Conservation (phyloP, 2,329 filamentous ascomycete genomes). For the Dendryphion nanum region DNA sequence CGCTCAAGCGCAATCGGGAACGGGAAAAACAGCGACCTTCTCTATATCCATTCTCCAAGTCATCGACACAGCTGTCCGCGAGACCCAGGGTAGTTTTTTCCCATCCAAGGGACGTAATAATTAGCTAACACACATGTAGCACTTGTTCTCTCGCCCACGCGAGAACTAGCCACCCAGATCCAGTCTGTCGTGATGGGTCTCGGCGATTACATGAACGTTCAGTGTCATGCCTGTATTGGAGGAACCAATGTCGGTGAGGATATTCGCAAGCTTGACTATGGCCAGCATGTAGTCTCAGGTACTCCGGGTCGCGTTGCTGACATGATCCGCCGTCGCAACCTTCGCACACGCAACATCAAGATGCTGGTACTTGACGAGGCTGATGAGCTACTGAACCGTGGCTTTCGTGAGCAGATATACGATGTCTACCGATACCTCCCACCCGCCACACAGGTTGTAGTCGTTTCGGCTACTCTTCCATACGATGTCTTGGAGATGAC, state of each 20-base stretch:
- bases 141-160: slow-evolving; percentile 90
- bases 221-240: slow-evolving; percentile 98
- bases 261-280: slow-evolving; percentile 95
- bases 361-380: slow-evolving; percentile 77
- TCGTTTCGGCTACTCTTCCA: slow-evolving; percentile 92
- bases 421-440: slow-evolving; percentile 97
- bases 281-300: slow-evolving; percentile 95
- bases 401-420: slow-evolving; percentile 98
- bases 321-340: slow-evolving; percentile 73
- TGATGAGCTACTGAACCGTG: slow-evolving; percentile 81
- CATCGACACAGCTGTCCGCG: slow-evolving; percentile 88
- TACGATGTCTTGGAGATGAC: slow-evolving; percentile 99
- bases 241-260: slow-evolving; percentile 98
- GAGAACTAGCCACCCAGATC: slow-evolving; percentile 96
- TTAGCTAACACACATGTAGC: slow-evolving; percentile 46
- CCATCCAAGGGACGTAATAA: background rate
- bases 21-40: slow-evolving; percentile 95
- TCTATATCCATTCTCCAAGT: slow-evolving; percentile 95
- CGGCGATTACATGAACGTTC: slow-evolving; percentile 99
- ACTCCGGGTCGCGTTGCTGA: slow-evolving; percentile 95
- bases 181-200: slow-evolving; percentile 99
- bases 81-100: slow-evolving; percentile 64
- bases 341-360: slow-evolving; percentile 73
- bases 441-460: slow-evolving; percentile 95
- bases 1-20: slow-evolving; percentile 95